Conservation (phyloP, 352 stramenopile species). For the Phytophthora chlamydospora region DNA sequence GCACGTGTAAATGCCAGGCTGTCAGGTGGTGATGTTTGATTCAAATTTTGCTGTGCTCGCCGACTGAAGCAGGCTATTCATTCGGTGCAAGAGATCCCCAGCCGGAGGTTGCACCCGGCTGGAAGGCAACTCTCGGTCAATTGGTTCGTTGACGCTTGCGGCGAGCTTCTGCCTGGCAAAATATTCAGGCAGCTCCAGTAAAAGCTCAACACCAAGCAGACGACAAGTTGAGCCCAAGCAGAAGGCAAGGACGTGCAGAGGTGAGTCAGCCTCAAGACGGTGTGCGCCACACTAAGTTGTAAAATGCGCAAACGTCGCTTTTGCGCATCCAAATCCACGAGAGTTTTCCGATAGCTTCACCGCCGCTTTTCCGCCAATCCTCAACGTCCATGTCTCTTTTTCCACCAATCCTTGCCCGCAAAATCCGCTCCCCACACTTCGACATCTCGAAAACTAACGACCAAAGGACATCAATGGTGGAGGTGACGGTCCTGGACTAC, state of each 20-base stretch:
- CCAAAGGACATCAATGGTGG: slow-evolving; percentile 46
- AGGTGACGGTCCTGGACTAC: slow-evolving; percentile 96
- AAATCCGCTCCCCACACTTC: not conserved
- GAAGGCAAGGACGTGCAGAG: no score
- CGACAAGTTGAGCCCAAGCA: not conserved
- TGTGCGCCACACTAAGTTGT: slow-evolving; percentile 6
- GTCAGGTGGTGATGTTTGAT: slow-evolving; percentile 15
- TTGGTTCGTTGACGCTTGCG: slow-evolving; percentile 17
- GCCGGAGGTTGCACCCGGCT: slow-evolving; percentile 15
- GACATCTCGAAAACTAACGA: not conserved
- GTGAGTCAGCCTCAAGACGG: no score
- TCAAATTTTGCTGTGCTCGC: not conserved
- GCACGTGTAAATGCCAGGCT: slow-evolving; percentile 24
- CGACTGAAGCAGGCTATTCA: no score
- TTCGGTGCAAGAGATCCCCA: slow-evolving; percentile 13
- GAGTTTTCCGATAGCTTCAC: slow-evolving; percentile 5
- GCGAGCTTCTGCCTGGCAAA: slow-evolving; percentile 9
- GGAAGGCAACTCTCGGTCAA: slow-evolving; percentile 28
- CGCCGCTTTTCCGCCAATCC: not conserved
- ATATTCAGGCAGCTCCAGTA: slow-evolving; percentile 11
- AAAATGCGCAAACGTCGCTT: slow-evolving; percentile 5
- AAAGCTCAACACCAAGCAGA: slow-evolving; percentile 22
- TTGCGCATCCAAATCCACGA: slow-evolving; percentile 7
- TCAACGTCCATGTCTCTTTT: no score
- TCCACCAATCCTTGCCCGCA: no score